These are phyloP conservation scores for Lipomyces spencermartinsiae DNA, from an alignment of 805 yeast species.

Conservation along the genomic window DNA sequence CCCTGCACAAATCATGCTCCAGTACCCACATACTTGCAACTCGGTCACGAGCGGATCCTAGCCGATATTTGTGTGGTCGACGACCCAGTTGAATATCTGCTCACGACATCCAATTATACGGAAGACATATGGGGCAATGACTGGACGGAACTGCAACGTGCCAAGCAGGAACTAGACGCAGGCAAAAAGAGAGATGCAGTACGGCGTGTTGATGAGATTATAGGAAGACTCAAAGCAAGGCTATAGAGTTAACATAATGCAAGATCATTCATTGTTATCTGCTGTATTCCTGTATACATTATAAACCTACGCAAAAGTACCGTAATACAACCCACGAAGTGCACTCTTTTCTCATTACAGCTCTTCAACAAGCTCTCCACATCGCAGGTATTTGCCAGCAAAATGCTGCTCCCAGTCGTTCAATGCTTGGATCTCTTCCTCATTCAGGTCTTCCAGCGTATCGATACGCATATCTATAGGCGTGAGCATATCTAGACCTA, in stretches of 20 bases:
- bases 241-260: conserved; percentile 5
- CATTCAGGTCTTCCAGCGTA: conserved; percentile 62
- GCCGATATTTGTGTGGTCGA: conserved; percentile 18
- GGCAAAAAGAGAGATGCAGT: conserved; percentile 28
- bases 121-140: conserved; percentile 38
- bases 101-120: conserved; percentile 28
- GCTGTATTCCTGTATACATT: background rate
- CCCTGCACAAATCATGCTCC: conserved; percentile 19
- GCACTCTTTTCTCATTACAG: no score
- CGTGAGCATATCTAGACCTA: conserved; percentile 56
- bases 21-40: conserved; percentile 21
- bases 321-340: no score
- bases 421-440: conserved; percentile 68
- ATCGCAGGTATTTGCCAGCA: conserved; percentile 76
- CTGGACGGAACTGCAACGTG: conserved; percentile 29
- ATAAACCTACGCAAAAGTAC: background rate
- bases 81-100: conserved; percentile 38
- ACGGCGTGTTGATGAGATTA: conserved; percentile 12
- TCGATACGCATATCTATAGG: conserved; percentile 82
- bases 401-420: conserved; percentile 88
- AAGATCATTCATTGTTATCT: background rate
- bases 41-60: conserved; percentile 19
- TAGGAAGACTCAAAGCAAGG: conserved; percentile 25
- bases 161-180: conserved; percentile 18
- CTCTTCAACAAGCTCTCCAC: conserved; percentile 66